phyloP scores from a whole-genome alignment of 2,329 filamentous ascomycete genomes.

The Parafenestella ontariensis region DNA sequence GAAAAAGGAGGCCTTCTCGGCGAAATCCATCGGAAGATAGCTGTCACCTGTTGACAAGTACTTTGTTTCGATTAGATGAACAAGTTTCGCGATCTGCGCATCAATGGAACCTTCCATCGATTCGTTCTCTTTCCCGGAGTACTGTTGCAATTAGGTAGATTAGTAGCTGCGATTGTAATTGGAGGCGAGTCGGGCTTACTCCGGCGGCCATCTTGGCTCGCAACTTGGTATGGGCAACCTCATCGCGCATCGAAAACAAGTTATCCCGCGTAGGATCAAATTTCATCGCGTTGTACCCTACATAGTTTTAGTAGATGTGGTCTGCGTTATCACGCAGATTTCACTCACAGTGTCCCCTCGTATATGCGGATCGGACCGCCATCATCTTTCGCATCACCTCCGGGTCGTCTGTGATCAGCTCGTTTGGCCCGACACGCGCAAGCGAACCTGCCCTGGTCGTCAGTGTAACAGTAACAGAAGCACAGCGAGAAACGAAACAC shows the following conservation, averaged over 20 bases:
- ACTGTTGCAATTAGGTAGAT: background rate
- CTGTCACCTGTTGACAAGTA: conserved; percentile 42
- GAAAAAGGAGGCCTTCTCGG: conserved; percentile 58
- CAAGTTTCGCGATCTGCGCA: conserved; percentile 50
- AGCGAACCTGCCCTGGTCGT: conserved; percentile 19
- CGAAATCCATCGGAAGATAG: conserved; percentile 53
- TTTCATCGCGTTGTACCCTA: conserved; percentile 48
- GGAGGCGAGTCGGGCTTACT: background rate
- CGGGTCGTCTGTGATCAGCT: conserved; percentile 57
- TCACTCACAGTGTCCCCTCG: conserved; percentile 21
- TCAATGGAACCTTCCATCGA: conserved; percentile 59
- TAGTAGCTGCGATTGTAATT: background rate
- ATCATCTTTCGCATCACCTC: conserved; percentile 56
- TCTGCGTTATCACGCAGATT: background rate
- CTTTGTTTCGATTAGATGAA: conserved; percentile 57
- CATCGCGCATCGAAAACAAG: conserved; percentile 58
- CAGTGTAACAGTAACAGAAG: background rate
- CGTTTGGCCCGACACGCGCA: conserved; percentile 54
- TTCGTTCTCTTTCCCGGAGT: conserved; percentile 58
- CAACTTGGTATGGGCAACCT: conserved; percentile 50
- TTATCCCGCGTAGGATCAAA: conserved; percentile 60
- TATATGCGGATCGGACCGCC: conserved; percentile 48
- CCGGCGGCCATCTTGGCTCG: conserved; percentile 55
- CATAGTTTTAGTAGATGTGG: background rate
- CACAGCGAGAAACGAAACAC: background rate